Conservation (phyloP, 1,284 basidiomycete species). For the Ustilago nuda region DNA sequence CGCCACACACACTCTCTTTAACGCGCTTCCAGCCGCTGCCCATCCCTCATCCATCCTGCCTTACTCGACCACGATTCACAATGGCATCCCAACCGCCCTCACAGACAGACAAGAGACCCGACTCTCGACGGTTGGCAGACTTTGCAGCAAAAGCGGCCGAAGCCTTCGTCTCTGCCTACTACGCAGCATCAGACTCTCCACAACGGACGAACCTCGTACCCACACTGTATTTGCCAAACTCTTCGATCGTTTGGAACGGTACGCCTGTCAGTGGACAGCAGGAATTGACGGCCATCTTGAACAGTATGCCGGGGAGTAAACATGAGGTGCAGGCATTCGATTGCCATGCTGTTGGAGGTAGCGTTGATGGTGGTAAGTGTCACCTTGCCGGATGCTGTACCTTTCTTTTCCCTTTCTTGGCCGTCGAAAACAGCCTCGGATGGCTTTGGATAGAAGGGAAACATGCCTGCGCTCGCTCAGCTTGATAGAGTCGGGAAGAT, state of each 20-base stretch:
- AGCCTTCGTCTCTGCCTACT: conserved; percentile 67
- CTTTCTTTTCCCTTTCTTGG: not conserved
- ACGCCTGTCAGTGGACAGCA: conserved; percentile 64
- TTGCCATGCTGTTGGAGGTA: conserved; percentile 62
- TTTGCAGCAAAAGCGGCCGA: conserved; percentile 66
- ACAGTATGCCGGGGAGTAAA: conserved; percentile 63
- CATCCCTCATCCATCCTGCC: not conserved
- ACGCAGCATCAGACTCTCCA: conserved; percentile 66
- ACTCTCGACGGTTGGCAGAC: conserved; percentile 47
- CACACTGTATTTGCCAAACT: conserved; percentile 61
- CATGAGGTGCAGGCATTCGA: conserved; percentile 67
- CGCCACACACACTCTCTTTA: no score
- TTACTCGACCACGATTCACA: not conserved
- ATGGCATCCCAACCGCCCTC: conserved; percentile 9
- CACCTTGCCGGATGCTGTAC: not conserved
- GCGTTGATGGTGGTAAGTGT: conserved; percentile 50
- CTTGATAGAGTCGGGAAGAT: not conserved
- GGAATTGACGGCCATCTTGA: conserved; percentile 59
- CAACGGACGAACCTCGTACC: conserved; percentile 62
- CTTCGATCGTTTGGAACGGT: conserved; percentile 68
- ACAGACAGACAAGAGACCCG: conserved; percentile 24
- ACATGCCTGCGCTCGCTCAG: not conserved
- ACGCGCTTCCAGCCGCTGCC: not conserved
- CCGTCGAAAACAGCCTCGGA: not conserved
- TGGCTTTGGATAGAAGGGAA: not conserved